Evolutionary conservation across 108 stramenopile genomes (phyloP).

Genomic region (Pseudonitzschia pungens): DNA sequence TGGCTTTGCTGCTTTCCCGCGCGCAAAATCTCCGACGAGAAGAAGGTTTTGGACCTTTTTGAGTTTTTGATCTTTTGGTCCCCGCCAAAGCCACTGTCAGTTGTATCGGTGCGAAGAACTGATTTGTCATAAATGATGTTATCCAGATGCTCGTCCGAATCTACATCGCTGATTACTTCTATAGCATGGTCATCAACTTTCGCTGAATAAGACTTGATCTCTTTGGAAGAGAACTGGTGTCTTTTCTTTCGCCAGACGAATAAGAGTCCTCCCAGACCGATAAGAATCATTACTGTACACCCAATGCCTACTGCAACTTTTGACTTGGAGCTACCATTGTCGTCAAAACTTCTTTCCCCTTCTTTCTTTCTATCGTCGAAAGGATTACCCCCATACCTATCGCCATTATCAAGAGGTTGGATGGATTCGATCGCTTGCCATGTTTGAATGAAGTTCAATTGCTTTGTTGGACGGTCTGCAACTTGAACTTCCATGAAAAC

Average conservation of each 20-base stretch:
- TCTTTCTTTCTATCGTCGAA: not conserved
- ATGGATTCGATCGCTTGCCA: not conserved
- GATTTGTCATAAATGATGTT: no score
- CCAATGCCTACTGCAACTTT: constrained; percentile 2
- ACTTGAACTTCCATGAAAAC: constrained; percentile 17
- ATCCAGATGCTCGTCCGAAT: no score
- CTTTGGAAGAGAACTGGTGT: not conserved
- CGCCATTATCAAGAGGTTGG: no score
- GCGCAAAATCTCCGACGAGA: no score
- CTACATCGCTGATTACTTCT: not conserved
- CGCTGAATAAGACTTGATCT: not conserved
- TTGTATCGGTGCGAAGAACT: no score
- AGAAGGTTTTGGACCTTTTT: no score
- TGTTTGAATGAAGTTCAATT: not conserved
- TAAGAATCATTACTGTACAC: not conserved
- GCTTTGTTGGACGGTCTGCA: not conserved
- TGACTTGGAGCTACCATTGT: not conserved
- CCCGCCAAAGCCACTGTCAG: no score
- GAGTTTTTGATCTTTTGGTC: no score
- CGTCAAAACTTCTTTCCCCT: not conserved
- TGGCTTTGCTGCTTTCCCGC: no score
- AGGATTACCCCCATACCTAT: no score
- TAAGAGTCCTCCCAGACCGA: not conserved
- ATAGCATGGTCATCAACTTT: constrained; percentile 1
- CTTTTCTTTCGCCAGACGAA: not conserved